Evolutionary conservation across 257 asterid species (phyloP), one percentile per base, ranked within the genome.

Genomic region (Nicotiana tabacum): DNA sequence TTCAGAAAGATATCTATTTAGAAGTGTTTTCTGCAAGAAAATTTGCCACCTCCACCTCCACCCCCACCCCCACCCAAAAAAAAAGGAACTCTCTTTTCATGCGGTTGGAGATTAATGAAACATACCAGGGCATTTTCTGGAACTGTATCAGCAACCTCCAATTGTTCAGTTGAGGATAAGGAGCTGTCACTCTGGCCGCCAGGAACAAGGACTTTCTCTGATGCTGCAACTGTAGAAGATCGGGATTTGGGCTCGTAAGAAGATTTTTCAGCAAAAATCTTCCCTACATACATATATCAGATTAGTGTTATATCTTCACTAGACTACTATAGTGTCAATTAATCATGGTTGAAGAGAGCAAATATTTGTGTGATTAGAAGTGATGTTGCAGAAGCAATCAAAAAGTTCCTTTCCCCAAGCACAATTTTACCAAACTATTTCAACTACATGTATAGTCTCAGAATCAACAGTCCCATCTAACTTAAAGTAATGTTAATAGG

Each of bases 141-240:
- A 85, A 35, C 88, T 84, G 77, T 64, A 82, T 88, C 91, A 51
- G 85, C 80, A 82, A 69, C 88, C 66, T 89, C 93, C 81, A 85
- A 60, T 65, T 86, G 83, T 80, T 89, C 87, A 10, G 86, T 68
- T 57, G 90, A 79, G 82, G 90, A 82, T 27, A 88, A 81, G 21
- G 91, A 77, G 27, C 74, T 92, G 74, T 88, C 94, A 83, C 80
- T 84, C 86, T 84, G 89, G 82, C 92, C 83, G 64, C 96, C 97
- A 6, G 99, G 97, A 87, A 93, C 93, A 72, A 96, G 97, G 83
- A 92, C 88, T 86, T 96, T 93, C 83, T 87, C 95, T 5, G 98
- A 89, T 82, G 93, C 90, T 51, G 93, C 90, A 77, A 89, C 93
- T 65, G 87, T 82, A 53, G 92, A 88, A 66, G 96, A 90, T 80